Conservation (phyloP, 257 asterid genomes). For the Lantana camara region DNA sequence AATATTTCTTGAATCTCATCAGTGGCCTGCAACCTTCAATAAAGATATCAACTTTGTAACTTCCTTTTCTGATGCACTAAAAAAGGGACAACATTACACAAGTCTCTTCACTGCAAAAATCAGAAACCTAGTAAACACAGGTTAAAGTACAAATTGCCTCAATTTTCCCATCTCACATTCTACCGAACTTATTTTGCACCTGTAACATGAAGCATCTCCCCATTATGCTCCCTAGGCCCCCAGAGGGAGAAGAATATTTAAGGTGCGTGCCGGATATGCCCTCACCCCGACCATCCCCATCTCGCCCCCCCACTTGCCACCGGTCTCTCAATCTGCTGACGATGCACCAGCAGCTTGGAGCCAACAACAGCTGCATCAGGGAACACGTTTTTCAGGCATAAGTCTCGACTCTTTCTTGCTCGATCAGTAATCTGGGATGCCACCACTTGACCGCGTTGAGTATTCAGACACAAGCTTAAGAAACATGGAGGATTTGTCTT, state of each 20-base stretch:
- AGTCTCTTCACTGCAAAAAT: constrained; percentile 19
- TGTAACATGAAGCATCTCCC: constrained; percentile 28
- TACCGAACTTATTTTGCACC: constrained; percentile 42
- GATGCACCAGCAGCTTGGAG: constrained; percentile 13
- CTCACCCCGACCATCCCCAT: too few relatives aligned
- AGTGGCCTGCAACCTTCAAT: too few relatives aligned
- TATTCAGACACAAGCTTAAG: constrained; percentile 89
- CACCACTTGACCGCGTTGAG: constrained; percentile 77
- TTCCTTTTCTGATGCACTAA: constrained; percentile 24
- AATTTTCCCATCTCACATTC: constrained; percentile 25
- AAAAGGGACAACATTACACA: constrained; percentile 32
- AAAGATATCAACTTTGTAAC: constrained; percentile 6
- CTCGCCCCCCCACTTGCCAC: constrained; percentile 4
- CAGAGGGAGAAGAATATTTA: constrained; percentile 9
- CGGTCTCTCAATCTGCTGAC: not conserved
- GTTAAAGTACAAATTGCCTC: constrained; percentile 33
- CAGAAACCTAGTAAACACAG: constrained; percentile 36
- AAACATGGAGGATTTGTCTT: constrained; percentile 97
- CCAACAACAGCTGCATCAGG: constrained; percentile 2
- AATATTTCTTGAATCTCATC: not conserved
- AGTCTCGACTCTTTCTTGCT: not conserved
- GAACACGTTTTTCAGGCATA: constrained; percentile 5
- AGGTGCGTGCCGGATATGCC: not conserved
- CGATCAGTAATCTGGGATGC: constrained; percentile 52
- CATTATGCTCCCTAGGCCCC: constrained; percentile 11